Percentiles rank a stretch among this genome's conserved stretches.
These are phyloP conservation scores for Meira nashicola DNA, from an alignment of 1,284 basidiomycete species.

Conservation along the genomic window DNA sequence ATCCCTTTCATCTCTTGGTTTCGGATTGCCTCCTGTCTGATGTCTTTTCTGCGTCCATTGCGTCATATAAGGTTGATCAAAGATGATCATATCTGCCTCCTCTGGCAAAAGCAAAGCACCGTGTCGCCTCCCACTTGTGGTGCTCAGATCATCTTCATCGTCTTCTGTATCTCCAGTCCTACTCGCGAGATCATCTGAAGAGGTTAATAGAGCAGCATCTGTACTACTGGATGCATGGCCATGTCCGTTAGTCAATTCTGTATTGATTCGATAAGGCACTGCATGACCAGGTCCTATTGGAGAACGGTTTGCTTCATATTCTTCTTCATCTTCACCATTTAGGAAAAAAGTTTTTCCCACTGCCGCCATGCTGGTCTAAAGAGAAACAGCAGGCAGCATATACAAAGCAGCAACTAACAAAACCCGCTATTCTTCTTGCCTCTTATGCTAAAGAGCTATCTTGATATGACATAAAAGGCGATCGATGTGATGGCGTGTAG, in stretches of 20 bases:
- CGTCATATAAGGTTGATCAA: slow-evolving; percentile 42
- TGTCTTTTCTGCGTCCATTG: slow-evolving; percentile 65
- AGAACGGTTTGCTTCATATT: neutral
- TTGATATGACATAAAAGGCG: too few species aligned
- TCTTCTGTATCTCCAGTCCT: slow-evolving; percentile 25
- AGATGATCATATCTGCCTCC: slow-evolving; percentile 46
- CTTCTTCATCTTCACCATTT: slow-evolving; percentile 5
- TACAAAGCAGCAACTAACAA: too few species aligned
- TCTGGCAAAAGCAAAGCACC: slow-evolving; percentile 47
- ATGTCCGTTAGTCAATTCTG: neutral
- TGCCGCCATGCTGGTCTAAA: too few species aligned
- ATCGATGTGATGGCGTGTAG: too few species aligned
- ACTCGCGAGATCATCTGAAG: slow-evolving; percentile 15
- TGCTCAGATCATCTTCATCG: slow-evolving; percentile 35
- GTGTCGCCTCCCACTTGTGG: slow-evolving; percentile 43
- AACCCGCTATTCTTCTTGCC: too few species aligned
- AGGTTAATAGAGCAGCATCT: too few species aligned
- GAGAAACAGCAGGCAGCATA: too few species aligned
- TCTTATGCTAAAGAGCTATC: too few species aligned
- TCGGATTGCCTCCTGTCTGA: slow-evolving; percentile 77
- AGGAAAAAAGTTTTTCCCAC: neutral
- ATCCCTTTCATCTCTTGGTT: slow-evolving; percentile 64
- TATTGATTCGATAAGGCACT: neutral
- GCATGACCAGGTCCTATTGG: neutral
- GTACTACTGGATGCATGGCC: too few species aligned